Conservation (phyloP, 1,139 yeast species). For the Yamadazyma oceani region DNA sequence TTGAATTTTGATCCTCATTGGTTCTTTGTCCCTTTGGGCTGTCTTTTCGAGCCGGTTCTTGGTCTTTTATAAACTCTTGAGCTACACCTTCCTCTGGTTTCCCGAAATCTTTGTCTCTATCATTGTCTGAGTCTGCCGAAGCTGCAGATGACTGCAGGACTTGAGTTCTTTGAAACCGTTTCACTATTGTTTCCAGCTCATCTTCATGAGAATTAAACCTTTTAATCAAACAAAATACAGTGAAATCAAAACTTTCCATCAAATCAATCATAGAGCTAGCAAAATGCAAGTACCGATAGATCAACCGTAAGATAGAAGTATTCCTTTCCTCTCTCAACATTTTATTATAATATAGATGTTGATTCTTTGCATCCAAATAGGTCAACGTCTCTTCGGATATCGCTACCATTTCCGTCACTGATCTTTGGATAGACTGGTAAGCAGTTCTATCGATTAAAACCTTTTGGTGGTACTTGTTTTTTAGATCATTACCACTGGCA, state of each 20-base stretch:
- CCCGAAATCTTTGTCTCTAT: neutral
- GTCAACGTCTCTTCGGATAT: conserved; percentile 43
- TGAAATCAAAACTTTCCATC: conserved; percentile 62
- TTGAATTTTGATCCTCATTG: neutral
- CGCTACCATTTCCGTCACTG: conserved; percentile 37
- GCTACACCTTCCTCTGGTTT: neutral
- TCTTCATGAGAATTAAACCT: conserved; percentile 27
- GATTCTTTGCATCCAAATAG: conserved; percentile 36
- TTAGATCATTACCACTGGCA: conserved; percentile 47
- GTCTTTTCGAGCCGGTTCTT: neutral
- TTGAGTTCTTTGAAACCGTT: conserved; percentile 7
- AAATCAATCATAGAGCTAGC: conserved; percentile 52
- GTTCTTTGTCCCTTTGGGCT: neutral
- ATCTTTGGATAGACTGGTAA: conserved; percentile 32
- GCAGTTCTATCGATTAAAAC: conserved; percentile 53
- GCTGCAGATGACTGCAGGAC: neutral
- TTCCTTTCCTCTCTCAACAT: conserved; percentile 47
- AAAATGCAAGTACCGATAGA: conserved; percentile 52
- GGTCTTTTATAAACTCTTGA: neutral
- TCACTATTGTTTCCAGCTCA: conserved; percentile 14
- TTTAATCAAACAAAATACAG: conserved; percentile 49
- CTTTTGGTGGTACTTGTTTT: conserved; percentile 44
- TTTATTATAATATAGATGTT: conserved; percentile 36
- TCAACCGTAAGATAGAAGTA: conserved; percentile 49
- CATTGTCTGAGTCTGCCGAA: conserved; percentile 2